Conservation (phyloP, 352 stramenopile genomes). For the Globisporangium irregulare region DNA sequence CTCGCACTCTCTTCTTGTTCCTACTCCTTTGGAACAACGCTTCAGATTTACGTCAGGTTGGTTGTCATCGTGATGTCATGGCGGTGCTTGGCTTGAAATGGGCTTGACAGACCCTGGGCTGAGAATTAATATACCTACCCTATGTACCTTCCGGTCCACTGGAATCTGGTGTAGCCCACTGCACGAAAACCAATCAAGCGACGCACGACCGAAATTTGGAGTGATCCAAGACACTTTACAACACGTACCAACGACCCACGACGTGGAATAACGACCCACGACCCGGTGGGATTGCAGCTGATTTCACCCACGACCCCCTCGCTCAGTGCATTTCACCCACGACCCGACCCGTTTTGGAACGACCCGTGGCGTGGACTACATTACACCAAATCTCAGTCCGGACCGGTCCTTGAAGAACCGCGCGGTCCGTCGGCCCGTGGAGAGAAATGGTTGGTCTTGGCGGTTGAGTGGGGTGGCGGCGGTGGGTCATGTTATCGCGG, state of each 20-base stretch:
- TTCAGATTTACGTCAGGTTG: conserved; percentile 12
- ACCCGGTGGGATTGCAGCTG: not conserved
- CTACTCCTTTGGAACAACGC: not conserved
- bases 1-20: not conserved
- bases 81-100: not conserved
- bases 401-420: conserved; percentile 12
- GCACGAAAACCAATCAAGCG: not conserved
- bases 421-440: conserved; percentile 6
- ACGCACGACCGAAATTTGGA: not conserved
- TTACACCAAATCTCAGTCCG: not conserved
- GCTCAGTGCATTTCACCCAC: not conserved
- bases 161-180: not conserved
- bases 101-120: not conserved
- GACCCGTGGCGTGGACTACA: conserved; percentile 7
- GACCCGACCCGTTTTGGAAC: not conserved
- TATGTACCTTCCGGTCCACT: too few species aligned
- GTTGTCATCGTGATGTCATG: conserved; percentile 15
- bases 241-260: not conserved
- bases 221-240: not conserved
- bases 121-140: not conserved
- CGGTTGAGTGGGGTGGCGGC: conserved; percentile 9
- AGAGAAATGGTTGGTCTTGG: conserved; percentile 26
- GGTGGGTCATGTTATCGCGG: not conserved
- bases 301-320: not conserved
- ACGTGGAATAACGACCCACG: not conserved